Conservation (phyloP, 805 yeast genomes). For the Kuraishia floccosa region DNA sequence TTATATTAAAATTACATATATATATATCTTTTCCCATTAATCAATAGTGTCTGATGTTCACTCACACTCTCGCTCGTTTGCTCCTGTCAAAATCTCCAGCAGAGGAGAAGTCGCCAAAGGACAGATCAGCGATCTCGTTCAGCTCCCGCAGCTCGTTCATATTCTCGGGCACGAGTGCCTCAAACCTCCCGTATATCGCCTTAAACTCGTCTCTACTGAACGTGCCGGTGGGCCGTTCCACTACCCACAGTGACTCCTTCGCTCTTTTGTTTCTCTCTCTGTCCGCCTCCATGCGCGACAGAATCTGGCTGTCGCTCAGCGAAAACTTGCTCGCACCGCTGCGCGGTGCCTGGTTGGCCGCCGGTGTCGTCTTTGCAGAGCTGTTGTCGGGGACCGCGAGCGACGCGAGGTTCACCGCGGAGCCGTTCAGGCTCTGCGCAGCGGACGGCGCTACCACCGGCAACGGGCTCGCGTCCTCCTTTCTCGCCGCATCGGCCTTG, state of each 20-base stretch:
- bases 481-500: slow-evolving; percentile 6
- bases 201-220: slow-evolving; percentile 22
- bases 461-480: not conserved
- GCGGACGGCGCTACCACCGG: not conserved
- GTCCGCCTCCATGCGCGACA: slow-evolving; percentile 83
- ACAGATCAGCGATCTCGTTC: slow-evolving; percentile 43
- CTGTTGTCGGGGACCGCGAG: not conserved
- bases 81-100: too few species aligned
- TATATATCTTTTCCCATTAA: not conserved
- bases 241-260: slow-evolving; percentile 74
- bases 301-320: slow-evolving; percentile 34
- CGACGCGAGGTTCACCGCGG: not conserved
- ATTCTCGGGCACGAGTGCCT: slow-evolving; percentile 35
- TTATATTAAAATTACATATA: slow-evolving; percentile 3
- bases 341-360: not conserved
- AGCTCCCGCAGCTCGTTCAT: slow-evolving; percentile 40
- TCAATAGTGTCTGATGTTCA: too few species aligned
- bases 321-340: not conserved
- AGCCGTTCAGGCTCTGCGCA: not conserved
- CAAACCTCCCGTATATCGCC: slow-evolving; percentile 39
- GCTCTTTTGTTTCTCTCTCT: slow-evolving; percentile 81
- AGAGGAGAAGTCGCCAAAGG: too few species aligned
- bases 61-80: too few species aligned
- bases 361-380: not conserved
- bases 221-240: slow-evolving; percentile 30